Base-by-base conservation (phyloP, 1,284 basidiomycete species). In the Rhodotorula sp. region DNA sequence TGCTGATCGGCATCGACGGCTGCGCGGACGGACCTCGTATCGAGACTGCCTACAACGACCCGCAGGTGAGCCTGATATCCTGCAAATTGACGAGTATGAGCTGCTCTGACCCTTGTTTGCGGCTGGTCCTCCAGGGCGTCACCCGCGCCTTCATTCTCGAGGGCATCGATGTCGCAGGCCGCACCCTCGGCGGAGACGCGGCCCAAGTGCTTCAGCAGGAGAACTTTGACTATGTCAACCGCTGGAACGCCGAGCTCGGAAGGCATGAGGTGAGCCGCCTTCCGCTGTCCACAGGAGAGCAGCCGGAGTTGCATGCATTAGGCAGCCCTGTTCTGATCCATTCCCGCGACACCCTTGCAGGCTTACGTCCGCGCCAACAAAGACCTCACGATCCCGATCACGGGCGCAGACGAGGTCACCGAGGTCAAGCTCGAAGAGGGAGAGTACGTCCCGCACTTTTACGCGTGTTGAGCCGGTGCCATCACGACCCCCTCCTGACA, bases 111-210 rank as follows among this genome's bases (percentile, higher is more conserved):
- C 12, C 39, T 14, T 43, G 39, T 14, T 43, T 43, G 10, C 39
- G 7, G 39, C 39, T 43, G 2, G 12, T 26, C 15, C 26, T 14
- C 29, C 70, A 78, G 70, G 93, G 92, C 8, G 84, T 90, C 73
- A 98, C 95, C 0, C 84, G 84, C 73, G 83, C 85, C 23, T 99
- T 98, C 80, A 93, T 97, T 76, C 89, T 97, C 86, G 95, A 99
- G 79, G 95, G 92, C 0, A 85, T 98, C 73, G 86, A 85, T 69
- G 82, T 85, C 34, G 84, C 84, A 7, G 79, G 80, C 34, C 58
- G 68, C 72, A 79, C 73, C 62, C 79, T 84, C 20, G 69, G 67
- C 58, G 65, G 70, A 21, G 70, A 74, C 14, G 68, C 57, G 67
- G 78, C 39, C 79, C 78, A 12, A 72, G 90, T 69, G 64, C 89